Conservation (phyloP, 78 protist genomes). For the Guillardia theta region DNA sequence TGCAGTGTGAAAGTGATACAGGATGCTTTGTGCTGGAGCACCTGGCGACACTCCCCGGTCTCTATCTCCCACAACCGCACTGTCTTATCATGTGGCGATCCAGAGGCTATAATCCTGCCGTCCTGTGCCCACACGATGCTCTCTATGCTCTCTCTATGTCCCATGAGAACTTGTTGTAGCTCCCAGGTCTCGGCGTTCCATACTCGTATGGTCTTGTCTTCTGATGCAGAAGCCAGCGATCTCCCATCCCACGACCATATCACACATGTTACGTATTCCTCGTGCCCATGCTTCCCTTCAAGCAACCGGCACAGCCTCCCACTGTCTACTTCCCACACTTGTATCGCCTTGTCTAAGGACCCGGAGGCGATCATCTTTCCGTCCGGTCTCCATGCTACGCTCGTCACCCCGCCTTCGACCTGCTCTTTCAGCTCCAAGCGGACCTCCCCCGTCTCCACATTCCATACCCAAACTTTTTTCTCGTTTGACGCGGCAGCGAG, state of each 20-base stretch:
- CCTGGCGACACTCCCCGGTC: too few species aligned
- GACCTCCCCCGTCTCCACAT: too few species aligned
- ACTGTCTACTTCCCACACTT: slow-evolving; percentile 1
- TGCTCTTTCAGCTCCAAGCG: too few species aligned
- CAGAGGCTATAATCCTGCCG: slow-evolving; percentile 13
- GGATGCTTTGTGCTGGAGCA: too few species aligned
- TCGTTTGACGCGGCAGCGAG: not conserved
- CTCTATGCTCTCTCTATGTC: not conserved
- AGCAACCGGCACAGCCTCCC: too few species aligned
- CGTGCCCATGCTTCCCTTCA: too few species aligned
- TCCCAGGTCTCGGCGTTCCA: slow-evolving; percentile 14
- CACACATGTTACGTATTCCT: too few species aligned
- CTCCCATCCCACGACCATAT: too few species aligned
- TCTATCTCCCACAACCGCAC: not conserved
- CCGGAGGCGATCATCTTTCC: slow-evolving; percentile 14
- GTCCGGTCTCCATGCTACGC: too few species aligned
- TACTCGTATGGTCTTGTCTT: not conserved
- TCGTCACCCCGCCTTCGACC: too few species aligned
- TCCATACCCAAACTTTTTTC: not conserved
- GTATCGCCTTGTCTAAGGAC: not conserved
- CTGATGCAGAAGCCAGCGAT: not conserved
- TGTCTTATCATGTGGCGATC: not conserved
- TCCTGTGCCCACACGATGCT: not conserved
- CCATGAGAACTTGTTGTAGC: not conserved
- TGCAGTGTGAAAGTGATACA: too few species aligned